Evolutionary conservation across 495 filamentous ascomycete genomes (phyloP).

Genomic region (Neurospora africana): DNA sequence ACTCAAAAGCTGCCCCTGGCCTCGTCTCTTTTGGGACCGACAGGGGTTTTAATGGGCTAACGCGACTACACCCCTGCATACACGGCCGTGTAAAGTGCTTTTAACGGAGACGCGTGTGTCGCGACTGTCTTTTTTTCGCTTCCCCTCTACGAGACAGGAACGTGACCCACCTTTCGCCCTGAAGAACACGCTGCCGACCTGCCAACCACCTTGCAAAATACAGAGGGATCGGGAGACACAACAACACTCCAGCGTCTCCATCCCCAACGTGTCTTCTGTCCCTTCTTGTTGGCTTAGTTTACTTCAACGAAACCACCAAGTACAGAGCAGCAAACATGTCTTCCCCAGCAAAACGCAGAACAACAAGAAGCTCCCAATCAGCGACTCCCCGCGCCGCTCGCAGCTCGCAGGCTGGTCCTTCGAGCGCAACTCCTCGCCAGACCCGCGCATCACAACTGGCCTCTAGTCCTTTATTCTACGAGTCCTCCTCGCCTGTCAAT

Average conservation of each 20-base stretch:
- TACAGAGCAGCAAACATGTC: constrained; percentile 37
- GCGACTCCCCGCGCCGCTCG: constrained; percentile 46
- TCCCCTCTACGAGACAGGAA: constrained; percentile 4
- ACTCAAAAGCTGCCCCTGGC: not conserved
- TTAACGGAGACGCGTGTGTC: constrained; percentile 9
- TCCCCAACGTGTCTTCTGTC: not conserved
- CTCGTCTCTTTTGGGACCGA: not conserved
- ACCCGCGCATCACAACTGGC: constrained; percentile 38
- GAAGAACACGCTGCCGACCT: not conserved
- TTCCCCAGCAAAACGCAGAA: constrained; percentile 44
- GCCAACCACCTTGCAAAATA: not conserved
- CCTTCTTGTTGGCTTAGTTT: not conserved
- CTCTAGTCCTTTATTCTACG: constrained; percentile 77
- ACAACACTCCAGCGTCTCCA: not conserved
- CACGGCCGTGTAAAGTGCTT: constrained; percentile 20
- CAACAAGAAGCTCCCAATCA: constrained; percentile 45
- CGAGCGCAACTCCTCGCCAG: constrained; percentile 37
- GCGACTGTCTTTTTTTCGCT: constrained; percentile 16
- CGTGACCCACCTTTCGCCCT: not conserved
- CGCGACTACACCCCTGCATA: constrained; percentile 6
- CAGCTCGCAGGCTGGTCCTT: constrained; percentile 38
- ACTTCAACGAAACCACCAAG: not conserved
- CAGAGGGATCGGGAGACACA: not conserved
- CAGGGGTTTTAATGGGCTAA: constrained; percentile 17
- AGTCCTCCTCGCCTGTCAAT: constrained; percentile 65